phyloP scores from a whole-genome alignment of 768 basidiomycete genomes.

The Boletellus ananas region DNA sequence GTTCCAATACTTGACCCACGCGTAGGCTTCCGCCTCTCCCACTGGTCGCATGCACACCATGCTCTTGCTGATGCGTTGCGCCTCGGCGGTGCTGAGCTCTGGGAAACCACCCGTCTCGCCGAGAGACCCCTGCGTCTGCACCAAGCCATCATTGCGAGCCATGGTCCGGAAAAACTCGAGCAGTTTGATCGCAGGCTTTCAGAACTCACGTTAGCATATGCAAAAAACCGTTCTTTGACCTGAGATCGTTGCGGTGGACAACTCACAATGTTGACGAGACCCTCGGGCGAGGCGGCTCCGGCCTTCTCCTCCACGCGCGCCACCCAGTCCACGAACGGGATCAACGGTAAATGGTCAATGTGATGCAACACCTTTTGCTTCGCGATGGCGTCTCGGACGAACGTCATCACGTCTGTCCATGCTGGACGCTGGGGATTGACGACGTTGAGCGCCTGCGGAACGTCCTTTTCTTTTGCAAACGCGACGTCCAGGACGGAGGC shows the following conservation, averaged over 20 bases:
- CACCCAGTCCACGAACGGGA: constrained; percentile 32
- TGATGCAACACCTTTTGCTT: neutral
- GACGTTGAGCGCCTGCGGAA: constrained; percentile 31
- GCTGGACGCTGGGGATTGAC: constrained; percentile 36
- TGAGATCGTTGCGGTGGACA: too few relatives aligned
- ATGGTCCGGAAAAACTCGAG: too few relatives aligned
- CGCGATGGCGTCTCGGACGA: constrained; percentile 18
- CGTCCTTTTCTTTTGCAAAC: constrained; percentile 11
- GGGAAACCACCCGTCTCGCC: constrained; percentile 5
- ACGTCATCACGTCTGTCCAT: constrained; percentile 28
- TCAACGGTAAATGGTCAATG: constrained; percentile 13
- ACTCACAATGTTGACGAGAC: constrained; percentile 4
- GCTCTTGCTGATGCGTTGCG: constrained; percentile 10
- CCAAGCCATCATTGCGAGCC: too few relatives aligned
- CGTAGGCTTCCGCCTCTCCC: constrained; percentile 8
- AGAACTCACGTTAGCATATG: too few relatives aligned
- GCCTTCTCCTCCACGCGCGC: constrained; percentile 23
- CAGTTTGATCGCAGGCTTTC: too few relatives aligned
- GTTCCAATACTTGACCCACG: constrained; percentile 22
- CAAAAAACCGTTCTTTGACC: too few relatives aligned
- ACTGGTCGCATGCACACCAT: constrained; percentile 13
- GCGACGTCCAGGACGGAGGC: constrained; percentile 32
- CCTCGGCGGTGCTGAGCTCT: constrained; percentile 8
- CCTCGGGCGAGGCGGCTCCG: constrained; percentile 8
- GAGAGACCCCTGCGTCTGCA: neutral